These are phyloP conservation scores for Bruguiera sexangula DNA, from an alignment of 345 rosid genomes.

Conservation along the genomic window DNA sequence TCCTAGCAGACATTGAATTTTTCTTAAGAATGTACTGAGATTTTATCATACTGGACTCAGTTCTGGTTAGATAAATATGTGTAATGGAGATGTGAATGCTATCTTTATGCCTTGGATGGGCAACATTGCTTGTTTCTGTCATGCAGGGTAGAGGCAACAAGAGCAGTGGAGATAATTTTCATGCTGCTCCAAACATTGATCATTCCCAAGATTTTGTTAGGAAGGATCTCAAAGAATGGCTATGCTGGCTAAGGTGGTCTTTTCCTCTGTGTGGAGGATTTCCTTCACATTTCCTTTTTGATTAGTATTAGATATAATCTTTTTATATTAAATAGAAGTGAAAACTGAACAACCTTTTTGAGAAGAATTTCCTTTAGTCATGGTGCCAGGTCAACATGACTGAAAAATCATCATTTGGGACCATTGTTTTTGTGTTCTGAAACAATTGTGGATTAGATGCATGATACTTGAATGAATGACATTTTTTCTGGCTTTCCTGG, in stretches of 20 bases:
- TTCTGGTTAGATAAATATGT: too few species aligned
- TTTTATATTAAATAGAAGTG: not conserved
- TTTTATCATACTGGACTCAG: too few species aligned
- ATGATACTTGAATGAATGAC: not conserved
- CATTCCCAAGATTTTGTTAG: constrained; percentile 97
- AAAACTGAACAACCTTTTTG: not conserved
- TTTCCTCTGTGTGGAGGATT: constrained; percentile 2
- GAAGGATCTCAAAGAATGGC: constrained; percentile 91
- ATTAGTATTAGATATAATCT: not conserved
- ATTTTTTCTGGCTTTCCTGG: not conserved
- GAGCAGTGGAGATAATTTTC: constrained; percentile 96
- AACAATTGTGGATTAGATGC: not conserved
- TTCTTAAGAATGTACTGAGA: not conserved
- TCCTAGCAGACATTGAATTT: not conserved
- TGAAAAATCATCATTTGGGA: not conserved
- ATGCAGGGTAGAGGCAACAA: constrained; percentile 93
- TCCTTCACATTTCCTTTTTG: not conserved
- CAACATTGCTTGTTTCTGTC: constrained; percentile 11
- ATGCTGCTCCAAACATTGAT: constrained; percentile 99
- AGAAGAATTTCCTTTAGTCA: not conserved
- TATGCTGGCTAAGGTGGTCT: constrained; percentile 78
- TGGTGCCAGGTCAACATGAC: too few species aligned
- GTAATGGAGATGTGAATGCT: too few species aligned
- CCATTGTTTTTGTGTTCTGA: not conserved
- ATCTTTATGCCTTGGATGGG: not conserved